Base-by-base conservation (phyloP, 1,139 yeast genomes). In the Pichia sp. region DNA sequence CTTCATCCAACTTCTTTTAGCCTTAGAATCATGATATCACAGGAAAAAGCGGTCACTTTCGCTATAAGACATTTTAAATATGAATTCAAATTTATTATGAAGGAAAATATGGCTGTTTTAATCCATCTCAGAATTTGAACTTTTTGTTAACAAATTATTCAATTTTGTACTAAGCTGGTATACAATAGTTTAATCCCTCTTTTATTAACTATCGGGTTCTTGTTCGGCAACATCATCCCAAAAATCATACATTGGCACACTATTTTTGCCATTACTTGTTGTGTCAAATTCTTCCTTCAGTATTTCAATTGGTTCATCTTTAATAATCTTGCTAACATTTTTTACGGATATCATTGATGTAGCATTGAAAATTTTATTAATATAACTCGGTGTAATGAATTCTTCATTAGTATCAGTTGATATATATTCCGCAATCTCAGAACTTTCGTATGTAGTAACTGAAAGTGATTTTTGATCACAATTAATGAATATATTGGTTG, bases 351-450 rank as follows among this genome's bases (percentile, higher is more conserved):
- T 37, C 37, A 37, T 20, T 20, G 34, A 33, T 7, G 47, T 44
- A 1, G 47, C 47, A 29, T 34, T 44, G 24, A 44, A 40, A 25
- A 44, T 10, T 29, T 35, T 34, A 33, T 37, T 41, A 6, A 44
- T 44, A 23, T 44, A 44, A 8, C 36, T 30, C 8, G 47, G 47
- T 12, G 47, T 44, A 23, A 44, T 44, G 11, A 25, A 39, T 32
- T 44, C 47, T 20, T 33, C 35, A 10, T 36, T 12, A 9, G 40
- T n/a, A 3, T 28, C 16, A 3, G 23, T 35, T 6, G 37, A 29
- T 9, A 35, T 25, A 26, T 35, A 28, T 16, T 25, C 37, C 24
- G 34, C 41, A 29, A n/a, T 11, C 9, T 27, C 35, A 9, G 24
- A 12, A 20, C 25, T n/a, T 30, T 34, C 24, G 27, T 41, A 32